A percentile compares a stretch with the other conserved stretches of the same genome.
Evolutionary conservation across 1,284 basidiomycete genomes (phyloP).

Genomic region (Rhodotorula sp.): DNA sequence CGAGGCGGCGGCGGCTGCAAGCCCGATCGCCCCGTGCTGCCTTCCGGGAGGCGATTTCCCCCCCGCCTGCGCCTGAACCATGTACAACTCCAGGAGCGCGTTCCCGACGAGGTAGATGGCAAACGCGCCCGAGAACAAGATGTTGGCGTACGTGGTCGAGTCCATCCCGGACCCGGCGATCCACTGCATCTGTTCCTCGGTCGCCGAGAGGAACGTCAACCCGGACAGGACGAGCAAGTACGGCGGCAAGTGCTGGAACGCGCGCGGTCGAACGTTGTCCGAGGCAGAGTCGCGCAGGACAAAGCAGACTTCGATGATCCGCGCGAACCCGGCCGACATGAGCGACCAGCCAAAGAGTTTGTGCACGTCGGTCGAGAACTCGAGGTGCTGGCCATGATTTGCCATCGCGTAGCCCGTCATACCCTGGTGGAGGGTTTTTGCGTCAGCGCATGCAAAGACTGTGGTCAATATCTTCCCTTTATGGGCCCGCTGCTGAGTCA

Average conservation of each 20-base stretch:
- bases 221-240: slow-evolving; percentile 71
- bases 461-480: too few species aligned
- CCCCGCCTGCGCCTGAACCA: slow-evolving; percentile 5
- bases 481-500: too few species aligned
- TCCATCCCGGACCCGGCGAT: slow-evolving; percentile 54
- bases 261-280: slow-evolving; percentile 49
- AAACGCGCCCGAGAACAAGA: slow-evolving; percentile 49
- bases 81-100: slow-evolving; percentile 61
- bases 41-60: not conserved
- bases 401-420: slow-evolving; percentile 96
- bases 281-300: slow-evolving; percentile 53
- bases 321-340: slow-evolving; percentile 76
- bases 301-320: slow-evolving; percentile 86
- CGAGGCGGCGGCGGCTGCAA: too few species aligned
- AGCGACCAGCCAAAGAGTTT: slow-evolving; percentile 56
- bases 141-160: slow-evolving; percentile 58
- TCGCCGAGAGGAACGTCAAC: slow-evolving; percentile 84
- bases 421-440: slow-evolving; percentile 46
- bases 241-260: slow-evolving; percentile 80
- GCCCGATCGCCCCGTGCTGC: not conserved
- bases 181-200: slow-evolving; percentile 78
- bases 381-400: slow-evolving; percentile 78
- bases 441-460: too few species aligned
- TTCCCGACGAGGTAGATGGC: slow-evolving; percentile 70
- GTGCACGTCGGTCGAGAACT: slow-evolving; percentile 73